Conservation (phyloP, 2,329 filamentous ascomycete genomes). For the Nannizziopsis arthrosporioides region DNA sequence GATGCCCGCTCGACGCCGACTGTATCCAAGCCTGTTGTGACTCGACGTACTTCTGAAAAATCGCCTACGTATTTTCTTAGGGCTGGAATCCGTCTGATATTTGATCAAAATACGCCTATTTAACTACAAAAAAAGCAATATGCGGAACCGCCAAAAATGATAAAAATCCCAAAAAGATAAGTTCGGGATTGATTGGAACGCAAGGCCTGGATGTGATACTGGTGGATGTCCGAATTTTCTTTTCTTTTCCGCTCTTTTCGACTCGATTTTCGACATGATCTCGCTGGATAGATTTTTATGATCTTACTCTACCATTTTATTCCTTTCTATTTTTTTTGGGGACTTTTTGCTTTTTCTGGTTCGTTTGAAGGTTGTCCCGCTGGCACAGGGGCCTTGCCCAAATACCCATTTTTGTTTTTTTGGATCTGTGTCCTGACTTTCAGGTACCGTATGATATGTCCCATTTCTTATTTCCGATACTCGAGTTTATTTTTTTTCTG, state of each 20-base stretch:
- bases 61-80: not conserved
- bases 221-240: not conserved
- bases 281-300: not conserved
- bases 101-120: not conserved
- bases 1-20: not conserved
- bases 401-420: conserved; percentile 3
- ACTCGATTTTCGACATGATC: not conserved
- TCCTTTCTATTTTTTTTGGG: not conserved
- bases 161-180: too few species aligned
- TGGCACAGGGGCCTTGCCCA: conserved; percentile 6
- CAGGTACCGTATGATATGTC: not conserved
- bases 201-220: too few species aligned
- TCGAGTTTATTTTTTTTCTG: not conserved
- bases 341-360: not conserved
- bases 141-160: not conserved
- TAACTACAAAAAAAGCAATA: conserved; percentile 3
- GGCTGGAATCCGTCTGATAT: conserved; percentile 11
- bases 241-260: not conserved
- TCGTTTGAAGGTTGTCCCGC: conserved; percentile 1
- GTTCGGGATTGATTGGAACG: not conserved
- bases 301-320: not conserved
- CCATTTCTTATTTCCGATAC: not conserved
- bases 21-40: too few species aligned
- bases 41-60: not conserved
- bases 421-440: too few species aligned